phyloP scores from a whole-genome alignment of 805 yeast genomes.

The Ogataea nitratoaversa region DNA sequence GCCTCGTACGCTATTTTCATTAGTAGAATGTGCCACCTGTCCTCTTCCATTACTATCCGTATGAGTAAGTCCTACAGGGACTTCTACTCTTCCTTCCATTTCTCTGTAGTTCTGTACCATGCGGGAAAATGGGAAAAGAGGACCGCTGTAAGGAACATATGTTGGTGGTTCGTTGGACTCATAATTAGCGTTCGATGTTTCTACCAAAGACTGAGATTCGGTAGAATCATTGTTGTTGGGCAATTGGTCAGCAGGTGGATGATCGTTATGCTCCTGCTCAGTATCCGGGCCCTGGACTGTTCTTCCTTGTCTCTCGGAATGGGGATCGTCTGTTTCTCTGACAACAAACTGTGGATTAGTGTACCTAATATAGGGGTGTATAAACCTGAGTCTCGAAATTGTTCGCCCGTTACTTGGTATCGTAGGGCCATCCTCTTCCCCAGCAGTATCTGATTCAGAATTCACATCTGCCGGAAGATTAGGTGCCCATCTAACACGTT shows the following conservation, averaged over 20 bases:
- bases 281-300: not conserved
- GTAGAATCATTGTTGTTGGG: too few species aligned
- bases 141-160: not conserved
- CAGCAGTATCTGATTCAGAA: not conserved
- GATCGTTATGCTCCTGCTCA: too few species aligned
- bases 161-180: not conserved
- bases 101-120: not conserved
- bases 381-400: conserved; percentile 5
- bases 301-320: conserved; percentile 1
- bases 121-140: not conserved
- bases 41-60: not conserved
- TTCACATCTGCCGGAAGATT: conserved; percentile 4
- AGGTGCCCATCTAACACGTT: conserved; percentile 3
- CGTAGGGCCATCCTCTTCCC: not conserved
- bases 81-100: not conserved
- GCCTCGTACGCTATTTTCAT: not conserved
- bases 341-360: conserved; percentile 10
- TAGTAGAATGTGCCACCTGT: not conserved
- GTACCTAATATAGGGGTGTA: conserved; percentile 13
- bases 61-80: not conserved
- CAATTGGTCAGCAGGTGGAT: too few species aligned
- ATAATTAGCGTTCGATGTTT: too few species aligned
- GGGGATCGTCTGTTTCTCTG: conserved; percentile 3
- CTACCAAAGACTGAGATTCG: too few species aligned
- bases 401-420: not conserved